Conservation (phyloP, 176 grass and related monocot species). For the Panicum miliaceum region DNA sequence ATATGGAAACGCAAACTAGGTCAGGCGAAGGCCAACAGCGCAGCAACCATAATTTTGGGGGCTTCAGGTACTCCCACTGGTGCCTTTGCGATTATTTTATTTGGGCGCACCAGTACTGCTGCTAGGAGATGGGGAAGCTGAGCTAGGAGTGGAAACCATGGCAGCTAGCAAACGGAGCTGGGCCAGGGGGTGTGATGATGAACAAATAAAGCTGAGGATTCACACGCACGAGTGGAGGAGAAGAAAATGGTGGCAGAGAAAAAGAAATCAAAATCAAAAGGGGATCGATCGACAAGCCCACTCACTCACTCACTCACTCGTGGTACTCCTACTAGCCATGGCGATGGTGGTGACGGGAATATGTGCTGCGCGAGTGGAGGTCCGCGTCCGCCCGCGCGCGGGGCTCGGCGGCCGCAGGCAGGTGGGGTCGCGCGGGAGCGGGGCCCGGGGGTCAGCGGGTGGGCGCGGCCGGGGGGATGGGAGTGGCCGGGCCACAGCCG, state of each 20-base stretch:
- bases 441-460: neutral
- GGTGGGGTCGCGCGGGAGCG: neutral
- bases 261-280: neutral
- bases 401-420: neutral
- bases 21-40: slow-evolving; percentile 9
- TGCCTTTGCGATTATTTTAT: neutral
- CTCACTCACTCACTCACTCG: slow-evolving; percentile 1
- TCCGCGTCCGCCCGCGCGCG: neutral
- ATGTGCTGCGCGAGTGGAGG: slow-evolving; percentile 6
- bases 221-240: slow-evolving; percentile 29
- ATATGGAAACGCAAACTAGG: slow-evolving; percentile 47
- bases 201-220: neutral
- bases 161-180: neutral
- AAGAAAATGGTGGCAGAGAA: neutral
- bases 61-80: neutral
- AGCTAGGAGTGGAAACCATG: neutral
- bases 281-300: neutral
- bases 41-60: neutral
- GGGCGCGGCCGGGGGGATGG: too few relatives aligned
- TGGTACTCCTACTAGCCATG: too few relatives aligned
- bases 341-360: slow-evolving; percentile 4
- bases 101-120: too few relatives aligned
- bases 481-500: too few relatives aligned
- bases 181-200: neutral
- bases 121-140: neutral